phyloP scores from a whole-genome alignment of 345 rosid genomes.

The Eutrema japonicum region DNA sequence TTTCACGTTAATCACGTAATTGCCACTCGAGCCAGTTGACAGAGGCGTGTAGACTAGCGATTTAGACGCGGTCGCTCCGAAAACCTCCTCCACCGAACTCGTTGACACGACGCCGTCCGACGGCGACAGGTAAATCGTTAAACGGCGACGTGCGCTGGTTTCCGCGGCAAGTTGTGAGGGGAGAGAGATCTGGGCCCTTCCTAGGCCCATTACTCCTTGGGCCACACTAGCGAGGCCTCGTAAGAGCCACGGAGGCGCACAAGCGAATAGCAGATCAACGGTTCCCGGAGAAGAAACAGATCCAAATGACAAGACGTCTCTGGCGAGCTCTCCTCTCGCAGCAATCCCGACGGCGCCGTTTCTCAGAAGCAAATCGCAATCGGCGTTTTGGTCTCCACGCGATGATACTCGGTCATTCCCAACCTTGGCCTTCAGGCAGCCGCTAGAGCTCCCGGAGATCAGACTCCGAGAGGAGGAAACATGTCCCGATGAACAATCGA shows the following conservation, averaged over 20 bases:
- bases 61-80: slow-evolving; percentile 47
- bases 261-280: slow-evolving; percentile 51
- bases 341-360: slow-evolving; percentile 47
- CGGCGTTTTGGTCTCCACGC: slow-evolving; percentile 1
- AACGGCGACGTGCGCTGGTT: slow-evolving; percentile 46
- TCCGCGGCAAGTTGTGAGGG: slow-evolving; percentile 61
- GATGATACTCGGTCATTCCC: slow-evolving; percentile 16
- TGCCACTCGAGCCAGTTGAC: slow-evolving; percentile 37
- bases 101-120: slow-evolving; percentile 53
- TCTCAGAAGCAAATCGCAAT: slow-evolving; percentile 49
- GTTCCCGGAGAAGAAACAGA: slow-evolving; percentile 42
- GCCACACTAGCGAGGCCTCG: slow-evolving; percentile 58
- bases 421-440: slow-evolving; percentile 50
- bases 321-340: slow-evolving; percentile 55
- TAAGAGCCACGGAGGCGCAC: slow-evolving; percentile 48
- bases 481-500: slow-evolving; percentile 47
- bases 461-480: slow-evolving; percentile 35
- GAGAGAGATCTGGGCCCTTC: slow-evolving; percentile 56
- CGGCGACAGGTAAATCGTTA: slow-evolving; percentile 57
- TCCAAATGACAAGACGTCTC: slow-evolving; percentile 49
- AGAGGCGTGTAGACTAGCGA: slow-evolving; percentile 67
- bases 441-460: slow-evolving; percentile 59
- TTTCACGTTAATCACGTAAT: slow-evolving; percentile 56
- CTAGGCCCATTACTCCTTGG: slow-evolving; percentile 66
- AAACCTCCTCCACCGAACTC: slow-evolving; percentile 43